Conservation (phyloP, 108 stramenopile genomes). For the Cyclotella kingstonii region DNA sequence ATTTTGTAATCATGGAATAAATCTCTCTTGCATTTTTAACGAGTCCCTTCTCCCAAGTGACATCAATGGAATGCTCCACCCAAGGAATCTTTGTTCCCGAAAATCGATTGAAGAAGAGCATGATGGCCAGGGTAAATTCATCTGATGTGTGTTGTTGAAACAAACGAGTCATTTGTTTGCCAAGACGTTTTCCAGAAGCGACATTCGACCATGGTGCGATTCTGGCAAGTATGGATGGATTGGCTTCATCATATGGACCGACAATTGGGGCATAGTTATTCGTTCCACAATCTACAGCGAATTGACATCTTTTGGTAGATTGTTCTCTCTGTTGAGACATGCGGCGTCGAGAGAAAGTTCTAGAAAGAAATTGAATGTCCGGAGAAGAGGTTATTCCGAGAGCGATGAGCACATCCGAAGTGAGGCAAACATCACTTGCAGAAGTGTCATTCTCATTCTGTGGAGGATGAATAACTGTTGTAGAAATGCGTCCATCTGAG, state of each 20-base stretch:
- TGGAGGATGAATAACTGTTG: constrained; percentile 37
- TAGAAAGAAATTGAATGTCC: constrained; percentile 43
- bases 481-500: constrained; percentile 52
- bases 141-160: constrained; percentile 62
- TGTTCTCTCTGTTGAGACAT: not conserved
- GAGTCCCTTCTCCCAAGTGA: constrained; percentile 89
- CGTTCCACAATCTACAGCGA: constrained; percentile 57
- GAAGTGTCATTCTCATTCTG: constrained; percentile 17
- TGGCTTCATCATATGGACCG: constrained; percentile 57
- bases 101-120: constrained; percentile 76
- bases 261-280: constrained; percentile 47
- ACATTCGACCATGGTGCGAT: constrained; percentile 67
- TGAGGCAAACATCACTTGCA: constrained; percentile 21
- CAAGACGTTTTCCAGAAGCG: constrained; percentile 61
- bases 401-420: constrained; percentile 55
- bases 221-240: constrained; percentile 38
- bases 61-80: constrained; percentile 68
- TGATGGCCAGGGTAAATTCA: constrained; percentile 69
- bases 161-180: constrained; percentile 54
- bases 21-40: constrained; percentile 75
- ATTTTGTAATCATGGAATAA: constrained; percentile 69
- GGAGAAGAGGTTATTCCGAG: constrained; percentile 42
- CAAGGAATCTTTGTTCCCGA: constrained; percentile 55
- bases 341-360: constrained; percentile 39
- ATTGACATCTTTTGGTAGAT: constrained; percentile 48